Percentiles rank a stretch among this genome's conserved stretches.
phyloP scores from a whole-genome alignment of 2,329 filamentous ascomycete species.

The Epichloe baconii region DNA sequence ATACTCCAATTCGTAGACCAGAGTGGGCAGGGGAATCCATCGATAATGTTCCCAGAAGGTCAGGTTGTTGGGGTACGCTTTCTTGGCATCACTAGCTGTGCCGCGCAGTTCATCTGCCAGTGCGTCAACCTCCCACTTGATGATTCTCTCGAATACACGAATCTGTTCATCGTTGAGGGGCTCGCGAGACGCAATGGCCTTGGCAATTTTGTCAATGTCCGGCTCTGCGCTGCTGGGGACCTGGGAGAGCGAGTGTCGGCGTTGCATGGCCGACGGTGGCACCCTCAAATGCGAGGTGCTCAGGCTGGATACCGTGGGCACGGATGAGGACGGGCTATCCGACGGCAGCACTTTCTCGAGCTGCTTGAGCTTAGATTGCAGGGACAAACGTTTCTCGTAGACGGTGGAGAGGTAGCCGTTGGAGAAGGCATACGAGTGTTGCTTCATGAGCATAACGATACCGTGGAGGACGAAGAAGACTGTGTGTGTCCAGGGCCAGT shows the following conservation, averaged over 20 bases:
- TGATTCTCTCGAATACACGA: conserved; percentile 47
- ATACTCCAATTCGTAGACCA: conserved; percentile 71
- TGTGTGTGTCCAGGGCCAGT: conserved; percentile 76
- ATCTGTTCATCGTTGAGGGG: conserved; percentile 51
- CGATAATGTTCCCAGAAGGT: conserved; percentile 53
- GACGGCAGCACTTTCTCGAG: conserved; percentile 40
- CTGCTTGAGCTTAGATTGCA: conserved; percentile 38
- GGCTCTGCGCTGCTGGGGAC: conserved; percentile 23
- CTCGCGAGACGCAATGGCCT: conserved; percentile 46
- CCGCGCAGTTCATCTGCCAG: conserved; percentile 52
- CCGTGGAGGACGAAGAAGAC: conserved; percentile 66
- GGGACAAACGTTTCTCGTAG: conserved; percentile 34
- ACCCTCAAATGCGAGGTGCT: conserved; percentile 32
- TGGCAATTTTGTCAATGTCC: conserved; percentile 47
- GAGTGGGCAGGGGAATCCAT: conserved; percentile 61
- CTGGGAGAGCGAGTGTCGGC: conserved; percentile 26
- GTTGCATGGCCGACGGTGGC: conserved; percentile 29
- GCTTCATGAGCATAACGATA: conserved; percentile 71
- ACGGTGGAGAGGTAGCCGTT: conserved; percentile 58
- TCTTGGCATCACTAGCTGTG: conserved; percentile 37
- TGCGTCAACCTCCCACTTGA: conserved; percentile 53
- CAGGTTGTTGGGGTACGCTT: conserved; percentile 56
- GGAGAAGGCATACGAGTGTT: conserved; percentile 68
- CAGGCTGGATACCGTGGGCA: conserved; percentile 27
- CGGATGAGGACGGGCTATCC: conserved; percentile 27